phyloP scores from a whole-genome alignment of 495 filamentous ascomycete species.

The Xeromyces bisporus region DNA sequence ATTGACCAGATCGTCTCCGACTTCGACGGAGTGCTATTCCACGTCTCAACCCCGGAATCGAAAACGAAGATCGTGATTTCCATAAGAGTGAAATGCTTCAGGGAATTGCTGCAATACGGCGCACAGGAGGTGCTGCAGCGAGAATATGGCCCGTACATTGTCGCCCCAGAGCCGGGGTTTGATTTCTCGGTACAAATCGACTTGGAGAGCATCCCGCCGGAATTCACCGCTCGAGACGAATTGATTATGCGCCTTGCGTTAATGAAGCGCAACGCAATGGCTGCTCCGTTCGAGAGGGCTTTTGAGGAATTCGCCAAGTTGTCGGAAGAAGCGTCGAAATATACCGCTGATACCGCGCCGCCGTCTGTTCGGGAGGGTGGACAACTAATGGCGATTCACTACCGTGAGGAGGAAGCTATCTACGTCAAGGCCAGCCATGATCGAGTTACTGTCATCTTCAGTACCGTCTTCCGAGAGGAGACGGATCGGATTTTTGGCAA shows the following conservation, averaged over 20 bases:
- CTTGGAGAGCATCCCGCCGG: constrained; percentile 66
- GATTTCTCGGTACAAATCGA: constrained; percentile 88
- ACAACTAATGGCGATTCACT: constrained; percentile 90
- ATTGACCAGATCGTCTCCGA: constrained; percentile 97
- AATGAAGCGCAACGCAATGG: constrained; percentile 95
- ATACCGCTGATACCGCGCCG: constrained; percentile 78
- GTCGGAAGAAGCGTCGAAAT: constrained; percentile 73
- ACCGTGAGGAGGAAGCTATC: constrained; percentile 97
- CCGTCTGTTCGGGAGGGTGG: constrained; percentile 76
- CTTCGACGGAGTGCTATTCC: constrained; percentile 95
- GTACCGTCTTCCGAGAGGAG: constrained; percentile 92
- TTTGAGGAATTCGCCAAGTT: constrained; percentile 83
- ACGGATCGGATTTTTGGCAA: constrained; percentile 95
- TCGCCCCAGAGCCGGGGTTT: constrained; percentile 72
- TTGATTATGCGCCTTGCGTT: constrained; percentile 72
- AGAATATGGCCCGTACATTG: constrained; percentile 88
- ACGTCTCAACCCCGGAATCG: constrained; percentile 85
- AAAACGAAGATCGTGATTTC: constrained; percentile 89
- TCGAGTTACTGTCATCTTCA: constrained; percentile 96
- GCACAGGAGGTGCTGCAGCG: constrained; percentile 78
- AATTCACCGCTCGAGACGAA: constrained; percentile 65
- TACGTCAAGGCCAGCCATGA: constrained; percentile 96
- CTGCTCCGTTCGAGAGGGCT: constrained; percentile 88
- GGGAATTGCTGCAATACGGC: constrained; percentile 80
- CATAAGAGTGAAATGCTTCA: constrained; percentile 84